These are phyloP conservation scores for Skeletonema potamos DNA, from an alignment of 108 stramenopile species.

Conservation along the genomic window DNA sequence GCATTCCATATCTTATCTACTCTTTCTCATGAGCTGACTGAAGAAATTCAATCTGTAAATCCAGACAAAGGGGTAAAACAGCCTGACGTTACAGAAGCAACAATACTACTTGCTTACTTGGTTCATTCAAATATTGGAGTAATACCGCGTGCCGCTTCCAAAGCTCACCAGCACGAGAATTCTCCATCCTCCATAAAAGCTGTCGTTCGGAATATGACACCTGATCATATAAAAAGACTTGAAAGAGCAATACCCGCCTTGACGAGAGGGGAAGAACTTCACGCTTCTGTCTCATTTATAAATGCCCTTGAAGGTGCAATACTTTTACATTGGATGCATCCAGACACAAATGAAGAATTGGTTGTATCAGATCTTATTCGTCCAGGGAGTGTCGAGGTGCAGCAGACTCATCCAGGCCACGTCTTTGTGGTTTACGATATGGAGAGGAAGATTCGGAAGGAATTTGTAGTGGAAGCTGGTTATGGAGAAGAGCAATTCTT, in stretches of 20 bases:
- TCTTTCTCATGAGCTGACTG: conserved; percentile 15
- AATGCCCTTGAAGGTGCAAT: conserved; percentile 48
- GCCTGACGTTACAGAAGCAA: conserved; percentile 21
- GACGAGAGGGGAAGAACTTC: conserved; percentile 45
- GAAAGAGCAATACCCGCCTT: conserved; percentile 48
- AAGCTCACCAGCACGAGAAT: conserved; percentile 37
- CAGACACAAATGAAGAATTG: conserved; percentile 45
- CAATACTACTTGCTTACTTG: conserved; percentile 34
- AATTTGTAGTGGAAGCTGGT: conserved; percentile 25
- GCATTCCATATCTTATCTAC: conserved; percentile 25
- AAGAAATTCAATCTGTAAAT: conserved; percentile 1
- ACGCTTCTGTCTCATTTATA: conserved; percentile 52
- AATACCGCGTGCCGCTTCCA: conserved; percentile 31
- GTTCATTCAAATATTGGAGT: conserved; percentile 19
- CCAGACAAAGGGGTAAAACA: neutral
- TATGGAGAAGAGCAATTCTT: conserved; percentile 43
- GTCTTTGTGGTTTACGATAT: conserved; percentile 50
- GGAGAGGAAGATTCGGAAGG: conserved; percentile 28
- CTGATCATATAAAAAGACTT: conserved; percentile 32
- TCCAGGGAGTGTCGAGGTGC: conserved; percentile 31
- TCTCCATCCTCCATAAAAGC: conserved; percentile 48
- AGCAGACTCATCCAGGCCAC: conserved; percentile 55
- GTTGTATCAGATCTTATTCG: conserved; percentile 31
- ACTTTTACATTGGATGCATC: conserved; percentile 50
- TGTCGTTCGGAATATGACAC: conserved; percentile 26